Base-by-base conservation (phyloP, 2,329 filamentous ascomycete species). In the Botryotinia globosa region DNA sequence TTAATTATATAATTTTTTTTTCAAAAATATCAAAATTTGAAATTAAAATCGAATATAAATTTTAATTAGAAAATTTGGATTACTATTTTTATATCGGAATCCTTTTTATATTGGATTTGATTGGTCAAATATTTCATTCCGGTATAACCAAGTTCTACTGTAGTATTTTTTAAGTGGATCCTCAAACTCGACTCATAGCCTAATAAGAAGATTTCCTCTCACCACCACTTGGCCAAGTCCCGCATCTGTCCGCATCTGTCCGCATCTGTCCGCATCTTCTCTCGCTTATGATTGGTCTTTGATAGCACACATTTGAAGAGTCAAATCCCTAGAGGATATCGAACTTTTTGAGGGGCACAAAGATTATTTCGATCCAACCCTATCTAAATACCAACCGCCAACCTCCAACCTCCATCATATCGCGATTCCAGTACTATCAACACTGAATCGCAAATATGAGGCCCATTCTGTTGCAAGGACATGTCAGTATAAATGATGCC, bases 381-480 rank as follows among this genome's bases (percentile, higher is more conserved):
- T 54, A 71, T 65, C 62, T 34, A 51, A 51, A 61, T 58, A 71
- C 68, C 64, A 44, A 68, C 58, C 51, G n/a, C 51, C 51, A 56
- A 56, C 51, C 42, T 48, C 64, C n/a, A 61, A 37, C 42, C 63
- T 45, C 69, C 42, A 54, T 65, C 67, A 48, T 62, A 63, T 48
- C 65, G 65, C n/a, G 61, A 66, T 71, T 51, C 45, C 20, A 66
- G 69, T 71, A 56, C 6, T 42, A 44, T 66, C 34, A 29, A 73
- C 61, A 69, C 58, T 56, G 62, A 75, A 71, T 74, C 73, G 81
- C 83, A 85, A 94, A 84, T 75, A 99, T 99, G 96, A 94, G 96
- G 87, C 96, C 96, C 82, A 97, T 98, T 84, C 88, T 99, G 80
- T 89, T 99, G 81, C 91, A 94, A 83, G 96, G 96, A 84, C 96